phyloP scores from a whole-genome alignment of 306 rosid genomes.

The Chamaecrista fasciculata region DNA sequence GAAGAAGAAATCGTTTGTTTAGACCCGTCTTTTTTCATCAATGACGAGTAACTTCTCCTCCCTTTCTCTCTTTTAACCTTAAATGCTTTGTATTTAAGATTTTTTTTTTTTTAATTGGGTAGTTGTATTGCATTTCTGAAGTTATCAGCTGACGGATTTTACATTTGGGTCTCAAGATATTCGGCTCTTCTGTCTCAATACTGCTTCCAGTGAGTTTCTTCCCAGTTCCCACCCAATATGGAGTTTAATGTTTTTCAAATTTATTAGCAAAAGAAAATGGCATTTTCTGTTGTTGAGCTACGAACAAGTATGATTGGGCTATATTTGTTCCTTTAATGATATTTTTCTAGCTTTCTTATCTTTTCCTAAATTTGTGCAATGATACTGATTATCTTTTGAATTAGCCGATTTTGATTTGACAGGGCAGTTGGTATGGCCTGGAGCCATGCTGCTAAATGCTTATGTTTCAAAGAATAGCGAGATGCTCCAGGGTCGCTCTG shows the following conservation, averaged over 20 bases:
- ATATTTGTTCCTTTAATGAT: neutral
- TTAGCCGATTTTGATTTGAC: conserved; percentile 97
- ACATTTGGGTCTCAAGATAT: conserved; percentile 78
- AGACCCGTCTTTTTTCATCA: conserved; percentile 67
- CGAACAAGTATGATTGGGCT: neutral
- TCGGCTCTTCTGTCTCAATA: conserved; percentile 68
- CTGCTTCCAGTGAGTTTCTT: conserved; percentile 80
- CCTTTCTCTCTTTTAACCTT: neutral
- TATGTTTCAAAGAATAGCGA: conserved; percentile 66
- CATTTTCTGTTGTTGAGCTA: neutral
- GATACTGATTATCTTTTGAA: conserved; percentile 38
- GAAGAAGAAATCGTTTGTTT: conserved; percentile 73
- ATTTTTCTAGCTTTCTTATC: conserved; percentile 6
- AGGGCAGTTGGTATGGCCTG: conserved; percentile 97
- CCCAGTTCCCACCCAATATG: neutral
- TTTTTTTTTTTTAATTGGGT: neutral
- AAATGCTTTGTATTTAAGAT: neutral
- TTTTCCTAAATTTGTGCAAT: neutral
- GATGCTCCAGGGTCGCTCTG: conserved; percentile 60
- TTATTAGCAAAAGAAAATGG: neutral
- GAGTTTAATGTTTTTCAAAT: neutral
- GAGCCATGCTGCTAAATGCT: conserved; percentile 85
- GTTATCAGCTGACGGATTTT: conserved; percentile 78
- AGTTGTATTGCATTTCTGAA: conserved; percentile 29
- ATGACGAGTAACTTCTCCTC: conserved; percentile 56